Evolutionary conservation across 306 rosid species (phyloP), one percentile per base, ranked within the genome.

Genomic region (Ochetophila trinervis): DNA sequence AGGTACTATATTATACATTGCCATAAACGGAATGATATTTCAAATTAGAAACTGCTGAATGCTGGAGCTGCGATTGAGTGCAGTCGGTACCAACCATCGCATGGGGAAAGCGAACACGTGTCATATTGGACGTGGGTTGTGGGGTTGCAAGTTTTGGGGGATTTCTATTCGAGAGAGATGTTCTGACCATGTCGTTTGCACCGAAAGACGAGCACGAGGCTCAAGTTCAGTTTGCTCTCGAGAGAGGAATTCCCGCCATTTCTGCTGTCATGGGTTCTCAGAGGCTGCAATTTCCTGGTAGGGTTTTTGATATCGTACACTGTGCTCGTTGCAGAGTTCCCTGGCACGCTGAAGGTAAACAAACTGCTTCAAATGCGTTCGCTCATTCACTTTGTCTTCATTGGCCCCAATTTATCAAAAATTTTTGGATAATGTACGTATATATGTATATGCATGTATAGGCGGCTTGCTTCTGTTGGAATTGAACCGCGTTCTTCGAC

Each of bases 201-300:
- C 98, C 98, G 11, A 93, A 93, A 78, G 97, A 93, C n/a, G 95
- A 93, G 69, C 97, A 93, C 37, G 94, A 89, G 71, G 98, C 97
- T 37, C 97, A 87, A 72, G 96, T 93, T 54, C 98, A 93, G 36
- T 93, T 93, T 62, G 97, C 93, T 23, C 92, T 89, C 32, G 98
- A 92, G 78, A 81, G 98, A 62, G 98, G 98, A 14, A 89, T 92
- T 61, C 96, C 98, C 21, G 89, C 93, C 35, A 87, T 92, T 50
- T 92, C 96, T 27, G 95, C 96, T 12, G 98, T 92, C 74, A 92
- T 92, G 98, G 98, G 95, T 53, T 80, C 98, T 37, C 95, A 89
- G 47, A 82, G 98, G 73, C 73, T 93, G 30, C 93, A 91, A 53
- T 93, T 93, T 67, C 95, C 95, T 9, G 69, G 88, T 67, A 63